These are phyloP conservation scores for Chlorokybus atmophyticus DNA, from an alignment of 139 green algal species.

Conservation along the genomic window DNA sequence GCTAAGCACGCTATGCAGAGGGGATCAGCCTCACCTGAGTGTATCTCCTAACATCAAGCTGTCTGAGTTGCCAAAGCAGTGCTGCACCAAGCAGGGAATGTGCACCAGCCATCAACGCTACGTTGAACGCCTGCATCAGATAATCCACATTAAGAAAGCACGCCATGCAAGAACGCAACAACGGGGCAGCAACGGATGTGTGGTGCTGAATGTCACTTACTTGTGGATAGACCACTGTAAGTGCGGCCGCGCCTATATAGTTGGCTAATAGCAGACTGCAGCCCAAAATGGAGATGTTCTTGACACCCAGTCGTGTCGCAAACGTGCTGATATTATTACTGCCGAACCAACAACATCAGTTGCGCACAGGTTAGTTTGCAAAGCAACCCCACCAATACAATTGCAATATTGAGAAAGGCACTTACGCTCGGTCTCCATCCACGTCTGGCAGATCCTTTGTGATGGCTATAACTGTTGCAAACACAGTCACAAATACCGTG, in stretches of 20 bases:
- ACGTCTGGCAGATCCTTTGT: constrained; percentile 97
- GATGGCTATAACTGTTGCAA: constrained; percentile 92
- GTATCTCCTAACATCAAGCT: constrained; percentile 36
- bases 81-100: constrained; percentile 50
- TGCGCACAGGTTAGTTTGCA: background rate
- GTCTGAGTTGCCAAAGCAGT: constrained; percentile 39
- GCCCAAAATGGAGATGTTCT: constrained; percentile 40
- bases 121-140: constrained; percentile 48
- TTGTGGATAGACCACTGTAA: constrained; percentile 38
- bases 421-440: constrained; percentile 72
- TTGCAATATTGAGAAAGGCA: constrained; percentile 1
- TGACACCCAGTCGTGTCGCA: constrained; percentile 69
- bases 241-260: constrained; percentile 62
- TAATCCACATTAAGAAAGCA: constrained; percentile 4
- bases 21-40: background rate
- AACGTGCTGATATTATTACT: constrained; percentile 77
- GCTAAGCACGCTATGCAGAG: too few species aligned
- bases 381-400: background rate
- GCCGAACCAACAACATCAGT: background rate
- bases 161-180: constrained; percentile 1
- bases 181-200: background rate
- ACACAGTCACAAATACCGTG: constrained; percentile 91
- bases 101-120: constrained; percentile 60
- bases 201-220: background rate
- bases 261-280: constrained; percentile 70